Evolutionary conservation across 768 basidiomycete species (phyloP), one percentile per base, ranked within the genome.

Genomic region (Daedalea quercina): DNA sequence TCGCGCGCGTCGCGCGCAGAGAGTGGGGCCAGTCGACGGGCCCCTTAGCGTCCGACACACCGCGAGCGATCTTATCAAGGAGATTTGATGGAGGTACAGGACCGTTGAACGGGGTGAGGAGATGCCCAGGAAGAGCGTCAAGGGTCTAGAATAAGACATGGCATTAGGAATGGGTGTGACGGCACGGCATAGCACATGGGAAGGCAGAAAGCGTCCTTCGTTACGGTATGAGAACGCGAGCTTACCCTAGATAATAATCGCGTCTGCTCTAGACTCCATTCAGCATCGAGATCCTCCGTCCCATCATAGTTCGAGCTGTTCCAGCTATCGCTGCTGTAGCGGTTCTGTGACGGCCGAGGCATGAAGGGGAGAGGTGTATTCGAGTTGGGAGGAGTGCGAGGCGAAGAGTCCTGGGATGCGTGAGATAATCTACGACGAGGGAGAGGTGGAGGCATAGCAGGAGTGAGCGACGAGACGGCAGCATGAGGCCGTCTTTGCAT

Each of bases 81-180:
- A 92, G 78, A 66, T 92, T 92, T 13, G 87, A 82, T 28, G 90
- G 90, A 1, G 90, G 90, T 19, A 92, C 79, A 43, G 83, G 77
- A 26, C 90, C 90, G 57, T 86, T 84, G 75, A 90, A 92, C 50
- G 90, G 90, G 15, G 90, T 92, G 65, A 89, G 75, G n/a, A 93
- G 79, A 60, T 91, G 87, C 6, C 84, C 73, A 9, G 90, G 90
- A 54, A 91, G 80, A 42, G 85, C 84, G 64, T 93, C 90, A 9
- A 93, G 77, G 15, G 90, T 90, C 90, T 89, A 54, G 6, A 33
- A 24, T 35, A 44, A 55, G 24, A 24, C 17, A 34, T 23, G 47
- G 48, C 46, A 20, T 51, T 26, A 57, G 54, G 1, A 56, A 49
- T 52, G 41, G 44, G 55, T 33, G 55, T 46, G 48, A 34, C 55